Conservation (phyloP, 108 stramenopile species). For the Cyclotella atomus region DNA sequence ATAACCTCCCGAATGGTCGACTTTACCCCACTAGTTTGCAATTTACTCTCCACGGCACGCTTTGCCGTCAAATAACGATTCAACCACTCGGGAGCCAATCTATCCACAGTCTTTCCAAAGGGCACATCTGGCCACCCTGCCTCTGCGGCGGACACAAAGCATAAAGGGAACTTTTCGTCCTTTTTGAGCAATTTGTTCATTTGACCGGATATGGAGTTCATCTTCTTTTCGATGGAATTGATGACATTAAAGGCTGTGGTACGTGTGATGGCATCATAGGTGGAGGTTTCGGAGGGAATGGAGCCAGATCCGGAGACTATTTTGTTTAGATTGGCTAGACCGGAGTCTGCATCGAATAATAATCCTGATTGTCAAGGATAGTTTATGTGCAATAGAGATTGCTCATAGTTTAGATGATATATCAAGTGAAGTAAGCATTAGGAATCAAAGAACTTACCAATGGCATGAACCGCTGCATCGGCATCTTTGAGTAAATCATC, state of each 20-base stretch:
- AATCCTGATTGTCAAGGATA: too few species aligned
- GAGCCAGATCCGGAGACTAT: conserved; percentile 80
- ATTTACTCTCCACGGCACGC: conserved; percentile 68
- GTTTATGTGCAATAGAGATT: too few species aligned
- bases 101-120: conserved; percentile 64
- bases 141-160: conserved; percentile 84
- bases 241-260: conserved; percentile 81
- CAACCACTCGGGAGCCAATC: conserved; percentile 80
- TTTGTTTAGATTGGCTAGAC: conserved; percentile 66
- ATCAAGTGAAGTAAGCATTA: too few species aligned
- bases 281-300: conserved; percentile 64
- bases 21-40: conserved; percentile 44
- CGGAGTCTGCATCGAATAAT: conserved; percentile 77
- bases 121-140: conserved; percentile 86
- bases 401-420: too few species aligned
- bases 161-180: conserved; percentile 64
- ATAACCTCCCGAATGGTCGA: conserved; percentile 63
- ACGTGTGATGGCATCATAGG: conserved; percentile 86
- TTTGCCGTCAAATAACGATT: conserved; percentile 74
- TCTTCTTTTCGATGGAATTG: conserved; percentile 52
- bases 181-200: background rate
- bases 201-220: conserved; percentile 39
- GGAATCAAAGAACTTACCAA: conserved; percentile 44
- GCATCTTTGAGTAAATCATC: conserved; percentile 39
- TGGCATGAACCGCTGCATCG: conserved; percentile 64